These are phyloP conservation scores for Capronia epimyces DNA, from an alignment of 2,329 filamentous ascomycete genomes.

Conservation along the genomic window DNA sequence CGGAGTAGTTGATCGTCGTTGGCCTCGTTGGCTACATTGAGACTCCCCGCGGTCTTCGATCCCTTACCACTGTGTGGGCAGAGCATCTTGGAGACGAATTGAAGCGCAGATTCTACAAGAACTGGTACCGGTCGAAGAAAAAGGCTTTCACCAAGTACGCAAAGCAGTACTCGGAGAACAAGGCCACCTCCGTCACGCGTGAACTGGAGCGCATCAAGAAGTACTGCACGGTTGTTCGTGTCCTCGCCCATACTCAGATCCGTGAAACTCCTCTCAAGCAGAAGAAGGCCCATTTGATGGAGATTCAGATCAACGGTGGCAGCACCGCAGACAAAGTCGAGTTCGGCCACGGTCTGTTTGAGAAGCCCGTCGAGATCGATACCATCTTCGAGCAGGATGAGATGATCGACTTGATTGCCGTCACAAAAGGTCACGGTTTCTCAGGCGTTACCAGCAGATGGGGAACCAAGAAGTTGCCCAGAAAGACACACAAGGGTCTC, in stretches of 20 bases:
- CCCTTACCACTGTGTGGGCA: slow-evolving; percentile 98
- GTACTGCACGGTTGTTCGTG: slow-evolving; percentile 99
- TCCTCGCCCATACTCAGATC: slow-evolving; percentile 99
- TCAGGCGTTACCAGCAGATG: slow-evolving; percentile 94
- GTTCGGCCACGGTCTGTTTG: slow-evolving; percentile 91
- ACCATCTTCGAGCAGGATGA: slow-evolving; percentile 98
- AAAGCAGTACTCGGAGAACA: slow-evolving; percentile 98
- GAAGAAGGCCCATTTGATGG: slow-evolving; percentile 99
- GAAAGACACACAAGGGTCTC: slow-evolving; percentile 99
- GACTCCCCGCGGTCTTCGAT: slow-evolving; percentile 98
- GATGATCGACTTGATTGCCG: slow-evolving; percentile 98
- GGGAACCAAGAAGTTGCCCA: slow-evolving; percentile 99
- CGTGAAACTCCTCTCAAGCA: slow-evolving; percentile 99
- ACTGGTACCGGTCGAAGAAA: slow-evolving; percentile 99
- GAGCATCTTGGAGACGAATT: slow-evolving; percentile 98
- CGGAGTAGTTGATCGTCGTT: slow-evolving; percentile 89
- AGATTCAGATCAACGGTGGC: slow-evolving; percentile 99
- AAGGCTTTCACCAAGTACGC: slow-evolving; percentile 99
- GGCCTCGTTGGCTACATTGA: slow-evolving; percentile 99
- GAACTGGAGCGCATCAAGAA: slow-evolving; percentile 99
- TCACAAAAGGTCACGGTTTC: slow-evolving; percentile 99
- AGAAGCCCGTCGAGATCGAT: slow-evolving; percentile 95
- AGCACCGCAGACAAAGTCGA: slow-evolving; percentile 93
- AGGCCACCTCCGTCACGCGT: slow-evolving; percentile 82
- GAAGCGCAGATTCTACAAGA: slow-evolving; percentile 99